These are phyloP conservation scores for Vitis hybrid DNA, from an alignment of 177 flowering plant genomes.

Conservation along the genomic window DNA sequence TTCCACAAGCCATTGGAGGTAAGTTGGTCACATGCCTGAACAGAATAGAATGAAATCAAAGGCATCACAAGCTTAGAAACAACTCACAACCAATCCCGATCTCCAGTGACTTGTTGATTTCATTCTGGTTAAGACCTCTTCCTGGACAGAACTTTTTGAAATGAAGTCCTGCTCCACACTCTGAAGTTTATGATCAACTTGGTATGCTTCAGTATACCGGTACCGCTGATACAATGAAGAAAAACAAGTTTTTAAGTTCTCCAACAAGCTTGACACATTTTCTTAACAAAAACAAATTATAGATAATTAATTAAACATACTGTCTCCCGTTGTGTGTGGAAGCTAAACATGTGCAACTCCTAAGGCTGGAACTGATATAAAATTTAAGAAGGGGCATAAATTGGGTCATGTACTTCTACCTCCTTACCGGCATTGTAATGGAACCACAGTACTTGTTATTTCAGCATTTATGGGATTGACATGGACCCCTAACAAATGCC, in stretches of 20 bases:
- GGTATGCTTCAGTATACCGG: constrained; percentile 77
- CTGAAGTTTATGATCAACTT: constrained; percentile 61
- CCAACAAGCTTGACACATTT: background rate
- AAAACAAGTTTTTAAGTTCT: constrained; percentile 3
- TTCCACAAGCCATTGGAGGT: background rate
- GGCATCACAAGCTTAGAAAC: background rate
- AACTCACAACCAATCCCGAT: constrained; percentile 81
- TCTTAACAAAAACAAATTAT: background rate
- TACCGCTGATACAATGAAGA: constrained; percentile 57
- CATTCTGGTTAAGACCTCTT: constrained; percentile 52
- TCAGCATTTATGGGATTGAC: no score
- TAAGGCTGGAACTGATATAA: no score
- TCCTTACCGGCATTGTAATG: no score
- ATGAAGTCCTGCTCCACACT: constrained; percentile 62
- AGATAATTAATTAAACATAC: no score
- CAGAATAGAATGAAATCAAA: background rate
- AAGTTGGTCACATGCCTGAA: no score
- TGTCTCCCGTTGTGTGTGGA: no score
- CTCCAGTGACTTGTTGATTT: constrained; percentile 62
- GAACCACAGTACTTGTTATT: no score
- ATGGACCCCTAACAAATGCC: no score
- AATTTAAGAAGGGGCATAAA: no score
- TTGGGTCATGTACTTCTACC: no score
- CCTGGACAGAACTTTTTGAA: constrained; percentile 39
- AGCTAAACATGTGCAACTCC: no score